Conservation (phyloP, 1,139 yeast genomes). For the Nadsonia starkeyi-henricii region DNA sequence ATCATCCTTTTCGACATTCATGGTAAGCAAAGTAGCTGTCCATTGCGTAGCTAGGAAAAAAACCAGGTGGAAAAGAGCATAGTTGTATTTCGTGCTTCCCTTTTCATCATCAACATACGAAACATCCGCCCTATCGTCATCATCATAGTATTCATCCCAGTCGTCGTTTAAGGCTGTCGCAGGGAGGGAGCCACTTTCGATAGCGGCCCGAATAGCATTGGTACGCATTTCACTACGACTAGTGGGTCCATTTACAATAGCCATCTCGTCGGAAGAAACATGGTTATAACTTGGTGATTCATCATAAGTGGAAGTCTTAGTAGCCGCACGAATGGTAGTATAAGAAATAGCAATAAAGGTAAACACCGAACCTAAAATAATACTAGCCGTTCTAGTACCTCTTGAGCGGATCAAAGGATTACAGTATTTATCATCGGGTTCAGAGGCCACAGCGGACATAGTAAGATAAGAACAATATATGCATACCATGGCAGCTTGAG, state of each 20-base stretch:
- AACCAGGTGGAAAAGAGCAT: slow-evolving; percentile 75
- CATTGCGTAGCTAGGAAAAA: slow-evolving; percentile 95
- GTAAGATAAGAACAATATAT: slow-evolving; percentile 85
- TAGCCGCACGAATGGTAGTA: slow-evolving; percentile 95
- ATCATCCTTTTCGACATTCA: slow-evolving; percentile 76
- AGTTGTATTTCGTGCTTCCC: slow-evolving; percentile 65
- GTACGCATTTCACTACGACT: slow-evolving; percentile 64
- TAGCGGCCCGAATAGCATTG: slow-evolving; percentile 86
- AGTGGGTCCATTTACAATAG: slow-evolving; percentile 38
- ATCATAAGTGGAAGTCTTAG: slow-evolving; percentile 27
- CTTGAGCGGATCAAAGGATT: slow-evolving; percentile 81
- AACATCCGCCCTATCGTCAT: slow-evolving; percentile 18
- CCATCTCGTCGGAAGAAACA: slow-evolving; percentile 22
- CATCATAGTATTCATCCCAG: slow-evolving; percentile 36
- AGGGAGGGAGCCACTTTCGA: slow-evolving; percentile 87
- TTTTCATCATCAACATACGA: slow-evolving; percentile 42
- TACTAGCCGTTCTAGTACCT: slow-evolving; percentile 83
- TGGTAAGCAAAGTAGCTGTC: slow-evolving; percentile 85
- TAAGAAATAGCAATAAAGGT: slow-evolving; percentile 93
- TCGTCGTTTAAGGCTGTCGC: slow-evolving; percentile 74
- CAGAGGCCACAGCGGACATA: slow-evolving; percentile 89
- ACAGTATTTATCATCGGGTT: slow-evolving; percentile 86
- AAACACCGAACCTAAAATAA: slow-evolving; percentile 81
- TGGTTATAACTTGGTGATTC: slow-evolving; percentile 20
- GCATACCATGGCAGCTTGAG: slow-evolving; percentile 94